Base-by-base conservation (phyloP, 176 grass and related monocot species). In the Phoenix roebelenii region DNA sequence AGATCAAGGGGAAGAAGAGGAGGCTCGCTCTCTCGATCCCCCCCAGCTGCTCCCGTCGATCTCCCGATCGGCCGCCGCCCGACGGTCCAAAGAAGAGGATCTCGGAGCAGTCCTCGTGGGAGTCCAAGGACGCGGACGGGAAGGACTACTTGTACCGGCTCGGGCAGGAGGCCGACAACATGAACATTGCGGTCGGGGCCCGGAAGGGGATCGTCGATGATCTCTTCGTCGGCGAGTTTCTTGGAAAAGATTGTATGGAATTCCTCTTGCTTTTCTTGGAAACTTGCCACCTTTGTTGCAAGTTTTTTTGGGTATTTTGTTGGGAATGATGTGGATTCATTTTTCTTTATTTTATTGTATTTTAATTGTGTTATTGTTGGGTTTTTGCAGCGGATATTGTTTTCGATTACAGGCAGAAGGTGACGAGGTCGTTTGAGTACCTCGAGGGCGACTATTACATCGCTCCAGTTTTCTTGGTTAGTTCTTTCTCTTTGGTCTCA, bases 361-460 rank as follows among this genome's bases (percentile, higher is more conserved):
- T 44, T 44, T 44, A 44, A 44, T 44, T 44, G 35, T 3, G 10
- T 44, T 44, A 1, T 50, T 12, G 10, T 80, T 74, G 55, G 76
- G 58, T 17, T 57, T 17, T 57, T 76, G 62, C 68, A 95, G 89
- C 87, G 57, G 92, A 97, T 73, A 91, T 97, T 1, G 87, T 97
- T 25, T 97, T 97, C 4, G 84, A 97, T 71, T 97, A 97, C 75
- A 61, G 92, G 5, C 92, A 97, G 69, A 91, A 97, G 76, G 87
- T 70, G 28, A 97, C 92, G 1, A 83, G 87, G 60, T 88, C 87
- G 63, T 97, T 97, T 18, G 68, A 91, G 61, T 85, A 97, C 15
- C 87, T 97, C 17, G 62, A 91, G 16, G 92, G 92, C 18, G 87
- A 97, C 62, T 97, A 97, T 63, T 97, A 91, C 63, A 88, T 97